These are phyloP conservation scores for Conringia planisiliqua DNA, from an alignment of 345 rosid genomes.

Conservation along the genomic window DNA sequence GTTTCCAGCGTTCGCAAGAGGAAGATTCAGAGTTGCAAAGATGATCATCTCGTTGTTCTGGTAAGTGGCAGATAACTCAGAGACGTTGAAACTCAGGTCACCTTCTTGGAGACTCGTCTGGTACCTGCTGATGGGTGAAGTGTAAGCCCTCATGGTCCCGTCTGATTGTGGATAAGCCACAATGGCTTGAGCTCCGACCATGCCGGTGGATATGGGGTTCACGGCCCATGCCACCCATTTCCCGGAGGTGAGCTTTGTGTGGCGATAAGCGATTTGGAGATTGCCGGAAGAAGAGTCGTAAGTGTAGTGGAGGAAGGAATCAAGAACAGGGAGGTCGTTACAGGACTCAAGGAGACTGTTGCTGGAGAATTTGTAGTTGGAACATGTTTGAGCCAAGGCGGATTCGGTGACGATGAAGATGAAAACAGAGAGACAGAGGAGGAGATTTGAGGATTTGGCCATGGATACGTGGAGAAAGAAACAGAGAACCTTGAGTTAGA, in stretches of 20 bases:
- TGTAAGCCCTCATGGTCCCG: conserved; percentile 61
- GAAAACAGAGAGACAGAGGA: conserved; percentile 14
- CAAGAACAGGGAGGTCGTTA: conserved; percentile 63
- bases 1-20: conserved; percentile 29
- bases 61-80: conserved; percentile 52
- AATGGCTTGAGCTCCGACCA: conserved; percentile 81
- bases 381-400: conserved; percentile 48
- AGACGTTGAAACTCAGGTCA: conserved; percentile 57
- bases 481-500: conserved; percentile 24
- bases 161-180: conserved; percentile 61
- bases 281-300: conserved; percentile 46
- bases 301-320: conserved; percentile 69
- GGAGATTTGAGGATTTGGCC: conserved; percentile 14
- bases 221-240: conserved; percentile 90
- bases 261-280: conserved; percentile 76
- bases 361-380: conserved; percentile 52
- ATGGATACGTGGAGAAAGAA: not conserved
- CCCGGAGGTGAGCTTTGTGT: conserved; percentile 41
- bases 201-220: conserved; percentile 60
- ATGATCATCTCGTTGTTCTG: conserved; percentile 58
- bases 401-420: not conserved
- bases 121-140: conserved; percentile 53
- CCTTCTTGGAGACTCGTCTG: conserved; percentile 49
- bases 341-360: conserved; percentile 60
- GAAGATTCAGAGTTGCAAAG: conserved; percentile 53